Conservation (phyloP, 2,329 filamentous ascomycete species). For the Cryphonectria radicalis region DNA sequence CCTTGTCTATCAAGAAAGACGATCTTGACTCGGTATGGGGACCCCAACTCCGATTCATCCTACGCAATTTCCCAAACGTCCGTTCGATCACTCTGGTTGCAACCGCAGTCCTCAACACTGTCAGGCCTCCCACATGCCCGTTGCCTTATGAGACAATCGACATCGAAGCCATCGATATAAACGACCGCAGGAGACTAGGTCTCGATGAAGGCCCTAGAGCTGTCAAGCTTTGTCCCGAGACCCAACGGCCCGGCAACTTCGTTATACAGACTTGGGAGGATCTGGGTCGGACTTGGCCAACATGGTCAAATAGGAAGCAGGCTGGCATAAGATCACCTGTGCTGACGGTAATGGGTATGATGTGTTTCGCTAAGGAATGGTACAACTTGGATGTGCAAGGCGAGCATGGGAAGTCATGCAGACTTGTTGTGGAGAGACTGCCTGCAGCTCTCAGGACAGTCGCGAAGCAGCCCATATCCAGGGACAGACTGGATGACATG, state of each 20-base stretch:
- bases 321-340: not conserved
- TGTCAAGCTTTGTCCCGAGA: not conserved
- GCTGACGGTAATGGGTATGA: constrained; percentile 15
- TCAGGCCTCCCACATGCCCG: not conserved
- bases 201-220: constrained; percentile 5
- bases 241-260: constrained; percentile 17
- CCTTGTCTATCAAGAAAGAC: constrained; percentile 15
- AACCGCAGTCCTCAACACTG: constrained; percentile 9
- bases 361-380: constrained; percentile 23
- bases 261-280: constrained; percentile 21
- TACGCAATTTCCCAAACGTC: constrained; percentile 12
- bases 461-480: not conserved
- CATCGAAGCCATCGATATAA: constrained; percentile 4
- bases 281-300: constrained; percentile 15
- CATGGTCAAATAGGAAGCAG: constrained; percentile 1
- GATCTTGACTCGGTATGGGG: constrained; percentile 21
- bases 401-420: constrained; percentile 7
- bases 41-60: constrained; percentile 24
- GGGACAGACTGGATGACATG: not conserved
- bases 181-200: constrained; percentile 19
- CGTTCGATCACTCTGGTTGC: constrained; percentile 14
- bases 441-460: constrained; percentile 12
- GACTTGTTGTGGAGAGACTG: not conserved
- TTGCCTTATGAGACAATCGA: constrained; percentile 14
- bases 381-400: constrained; percentile 6